Base-by-base conservation (phyloP, 305 asterid species). In the Fraxinus platypoda region DNA sequence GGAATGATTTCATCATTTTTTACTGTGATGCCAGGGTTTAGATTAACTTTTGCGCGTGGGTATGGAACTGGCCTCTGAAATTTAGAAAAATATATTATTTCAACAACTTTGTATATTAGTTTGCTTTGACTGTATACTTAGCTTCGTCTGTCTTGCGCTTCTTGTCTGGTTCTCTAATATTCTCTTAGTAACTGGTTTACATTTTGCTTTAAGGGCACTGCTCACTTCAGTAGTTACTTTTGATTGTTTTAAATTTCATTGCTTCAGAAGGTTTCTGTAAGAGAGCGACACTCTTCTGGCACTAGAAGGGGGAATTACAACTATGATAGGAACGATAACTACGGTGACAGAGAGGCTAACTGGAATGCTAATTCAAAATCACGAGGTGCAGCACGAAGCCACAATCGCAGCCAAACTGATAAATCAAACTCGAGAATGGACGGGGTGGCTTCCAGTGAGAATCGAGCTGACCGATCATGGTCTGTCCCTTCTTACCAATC, bases 201-300 rank as follows among this genome's bases (percentile, higher is more conserved):
- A 46, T 9, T 81, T 37, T 82, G 4, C 15, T 77, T 54, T 79
- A 52, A 66, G 21, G 76, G 26, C 62, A 77, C n/a, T 41, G 38
- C 77, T 70, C 8, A 33, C 35, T 78, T 21, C 5, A 38, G 23
- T 78, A 26, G 41, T 49, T 28, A 28, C 31, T 35, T 41, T 77
- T 87, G 78, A 84, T 81, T 46, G 62, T 78, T 81, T 84, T 77
- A 68, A 73, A 76, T 82, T 89, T 83, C 8, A 84, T 81, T 87
- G 77, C 83, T 83, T 87, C 91, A 92, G 94, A 94, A 94, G 91
- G 89, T 88, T 71, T 85, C 97, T 77, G 83, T 68, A 59, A 86
- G 95, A 90, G 99, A 93, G 78, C 94, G 94, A 11, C 91, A 90
- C 84, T 83, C 99, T 15, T 82, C 97, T 77, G 87, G 95, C 83